These are phyloP conservation scores for Clonostachys rhizophaga DNA, from an alignment of 2,329 filamentous ascomycete species.

Conservation along the genomic window DNA sequence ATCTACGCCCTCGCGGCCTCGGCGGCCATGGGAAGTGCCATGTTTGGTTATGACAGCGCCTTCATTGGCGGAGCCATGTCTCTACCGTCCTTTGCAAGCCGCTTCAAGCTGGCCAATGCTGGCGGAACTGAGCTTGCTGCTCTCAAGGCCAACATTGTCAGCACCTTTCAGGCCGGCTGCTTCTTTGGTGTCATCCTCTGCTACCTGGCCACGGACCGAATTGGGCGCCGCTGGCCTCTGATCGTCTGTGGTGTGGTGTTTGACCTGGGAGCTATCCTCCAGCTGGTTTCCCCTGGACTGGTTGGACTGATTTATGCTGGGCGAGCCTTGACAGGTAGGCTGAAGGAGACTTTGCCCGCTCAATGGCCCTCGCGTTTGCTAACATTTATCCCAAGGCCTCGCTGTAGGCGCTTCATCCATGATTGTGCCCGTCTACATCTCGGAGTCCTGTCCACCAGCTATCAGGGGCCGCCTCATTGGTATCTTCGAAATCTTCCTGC, in stretches of 20 bases:
- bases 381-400: conserved; percentile 22
- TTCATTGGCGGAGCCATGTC: conserved; percentile 16
- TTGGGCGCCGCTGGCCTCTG: conserved; percentile 48
- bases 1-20: conserved; percentile 15
- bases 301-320: conserved; percentile 51
- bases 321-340: conserved; percentile 31
- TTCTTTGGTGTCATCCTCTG: conserved; percentile 49
- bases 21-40: conserved; percentile 15
- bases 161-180: conserved; percentile 50
- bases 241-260: conserved; percentile 45
- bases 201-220: conserved; percentile 48
- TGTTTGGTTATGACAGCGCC: conserved; percentile 16
- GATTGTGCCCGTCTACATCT: conserved; percentile 53
- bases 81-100: conserved; percentile 10
- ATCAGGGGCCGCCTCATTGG: conserved; percentile 47
- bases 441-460: conserved; percentile 48
- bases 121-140: conserved; percentile 5
- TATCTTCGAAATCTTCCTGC: conserved; percentile 45
- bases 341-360: too few relatives aligned
- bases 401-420: conserved; percentile 44
- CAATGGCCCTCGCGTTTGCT: conserved; percentile 16
- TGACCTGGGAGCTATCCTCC: conserved; percentile 42
- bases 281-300: conserved; percentile 32
- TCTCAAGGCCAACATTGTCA: conserved; percentile 21
- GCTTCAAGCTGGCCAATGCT: conserved; percentile 7